phyloP scores from a whole-genome alignment of 805 yeast genomes.

The Barnettozyma populi region DNA sequence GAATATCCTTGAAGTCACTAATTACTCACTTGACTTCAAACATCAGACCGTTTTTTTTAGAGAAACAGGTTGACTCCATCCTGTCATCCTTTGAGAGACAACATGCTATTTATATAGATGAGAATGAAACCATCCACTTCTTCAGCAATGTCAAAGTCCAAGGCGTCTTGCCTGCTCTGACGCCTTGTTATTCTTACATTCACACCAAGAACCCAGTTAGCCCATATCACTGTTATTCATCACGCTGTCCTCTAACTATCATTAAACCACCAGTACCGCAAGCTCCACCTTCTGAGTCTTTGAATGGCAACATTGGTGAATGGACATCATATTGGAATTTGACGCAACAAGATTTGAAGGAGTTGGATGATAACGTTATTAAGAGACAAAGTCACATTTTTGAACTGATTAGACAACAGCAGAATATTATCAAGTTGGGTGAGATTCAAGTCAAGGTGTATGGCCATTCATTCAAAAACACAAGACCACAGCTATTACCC shows the following conservation, averaged over 20 bases:
- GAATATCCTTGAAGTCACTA: conserved; percentile 45
- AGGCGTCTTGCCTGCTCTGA: conserved; percentile 41
- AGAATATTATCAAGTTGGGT: conserved; percentile 62
- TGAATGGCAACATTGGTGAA: conserved; percentile 33
- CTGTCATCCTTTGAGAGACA: conserved; percentile 36
- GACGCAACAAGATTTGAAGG: conserved; percentile 46
- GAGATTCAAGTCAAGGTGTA: conserved; percentile 56
- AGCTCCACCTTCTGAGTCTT: conserved; percentile 14
- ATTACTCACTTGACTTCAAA: conserved; percentile 46
- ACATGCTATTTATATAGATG: conserved; percentile 38
- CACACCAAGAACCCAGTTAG: conserved; percentile 18
- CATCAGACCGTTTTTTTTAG: conserved; percentile 44
- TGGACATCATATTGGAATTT: conserved; percentile 69
- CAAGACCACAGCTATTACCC: conserved; percentile 39
- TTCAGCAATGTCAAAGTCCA: conserved; percentile 28
- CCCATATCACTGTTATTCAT: conserved; percentile 27
- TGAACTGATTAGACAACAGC: conserved; percentile 69
- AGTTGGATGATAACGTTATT: conserved; percentile 46
- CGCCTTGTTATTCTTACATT: conserved; percentile 40
- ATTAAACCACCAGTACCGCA: conserved; percentile 20
- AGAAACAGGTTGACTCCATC: conserved; percentile 45
- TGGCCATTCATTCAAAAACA: conserved; percentile 37
- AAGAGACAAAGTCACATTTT: conserved; percentile 70
- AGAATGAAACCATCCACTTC: conserved; percentile 24
- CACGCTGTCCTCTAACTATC: conserved; percentile 30